A percentile compares a stretch with the other conserved stretches of the same genome.
Conservation (phyloP, 148 eudicot genomes). For the Arbutus unedo region DNA sequence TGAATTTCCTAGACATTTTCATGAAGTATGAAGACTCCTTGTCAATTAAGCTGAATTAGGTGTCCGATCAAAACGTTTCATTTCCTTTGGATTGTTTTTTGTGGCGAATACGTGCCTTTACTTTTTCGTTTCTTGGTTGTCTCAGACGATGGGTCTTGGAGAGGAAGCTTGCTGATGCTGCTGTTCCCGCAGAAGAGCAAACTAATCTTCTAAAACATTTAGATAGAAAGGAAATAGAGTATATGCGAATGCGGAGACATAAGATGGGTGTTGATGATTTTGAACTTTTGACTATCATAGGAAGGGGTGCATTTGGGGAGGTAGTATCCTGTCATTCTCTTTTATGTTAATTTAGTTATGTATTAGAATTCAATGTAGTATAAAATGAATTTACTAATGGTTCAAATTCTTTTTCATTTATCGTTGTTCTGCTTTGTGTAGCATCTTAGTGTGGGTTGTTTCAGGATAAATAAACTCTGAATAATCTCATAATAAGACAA, state of each 20-base stretch:
- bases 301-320: slow-evolving; percentile 51
- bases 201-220: slow-evolving; percentile 32
- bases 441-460: not conserved
- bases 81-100: not conserved
- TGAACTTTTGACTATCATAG: slow-evolving; percentile 38
- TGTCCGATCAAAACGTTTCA: not conserved
- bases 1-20: not conserved
- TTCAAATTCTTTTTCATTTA: not conserved
- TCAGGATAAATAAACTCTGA: not conserved
- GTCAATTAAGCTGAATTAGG: not conserved
- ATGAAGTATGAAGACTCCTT: not conserved
- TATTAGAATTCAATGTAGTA: not conserved
- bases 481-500: not conserved
- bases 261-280: slow-evolving; percentile 46
- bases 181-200: slow-evolving; percentile 42
- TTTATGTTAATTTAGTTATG: not conserved
- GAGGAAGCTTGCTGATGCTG: slow-evolving; percentile 41
- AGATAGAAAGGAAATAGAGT: slow-evolving; percentile 46
- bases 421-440: not conserved
- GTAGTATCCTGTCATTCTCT: slow-evolving; percentile 16
- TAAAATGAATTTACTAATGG: not conserved
- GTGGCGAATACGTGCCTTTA: not conserved
- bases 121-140: slow-evolving; percentile 1
- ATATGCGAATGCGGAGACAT: slow-evolving; percentile 42
- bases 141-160: slow-evolving; percentile 33